A percentile compares a stretch with the other conserved stretches of the same genome.
These are phyloP conservation scores for Teunomyces tritomae DNA, from an alignment of 805 yeast species.

Conservation along the genomic window DNA sequence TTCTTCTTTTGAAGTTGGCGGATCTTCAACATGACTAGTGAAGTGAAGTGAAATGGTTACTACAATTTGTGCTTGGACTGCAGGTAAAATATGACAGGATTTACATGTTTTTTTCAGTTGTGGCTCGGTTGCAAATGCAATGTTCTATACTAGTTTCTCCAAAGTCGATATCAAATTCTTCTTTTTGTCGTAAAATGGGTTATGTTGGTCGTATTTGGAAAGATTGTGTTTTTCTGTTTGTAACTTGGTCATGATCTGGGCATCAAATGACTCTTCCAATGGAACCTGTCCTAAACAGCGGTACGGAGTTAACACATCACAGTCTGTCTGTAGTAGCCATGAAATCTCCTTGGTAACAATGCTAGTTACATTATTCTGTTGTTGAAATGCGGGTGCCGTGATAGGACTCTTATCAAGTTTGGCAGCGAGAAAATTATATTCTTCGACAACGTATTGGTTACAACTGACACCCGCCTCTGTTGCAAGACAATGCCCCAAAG, in stretches of 20 bases:
- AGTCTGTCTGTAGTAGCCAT: not conserved
- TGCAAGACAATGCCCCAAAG: constrained; percentile 6
- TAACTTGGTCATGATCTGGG: not conserved
- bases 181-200: not conserved
- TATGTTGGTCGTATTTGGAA: not conserved
- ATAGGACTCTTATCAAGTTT: not conserved
- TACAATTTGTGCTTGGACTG: not conserved
- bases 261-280: not conserved
- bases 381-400: not conserved
- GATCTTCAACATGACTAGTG: constrained; percentile 38
- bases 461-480: not conserved
- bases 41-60: not conserved
- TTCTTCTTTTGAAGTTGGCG: constrained; percentile 59
- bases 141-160: not conserved
- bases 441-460: constrained; percentile 7
- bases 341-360: not conserved
- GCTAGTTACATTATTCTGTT: not conserved
- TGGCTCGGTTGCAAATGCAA: not conserved
- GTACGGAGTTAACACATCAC: not conserved
- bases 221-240: not conserved
- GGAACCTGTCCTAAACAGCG: constrained; percentile 1
- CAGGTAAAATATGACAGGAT: not conserved
- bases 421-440: constrained; percentile 4
- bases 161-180: not conserved
- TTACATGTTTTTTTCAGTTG: not conserved